Conservation (phyloP, 495 filamentous ascomycete species). For the Melanomma pulvis-pyrius region DNA sequence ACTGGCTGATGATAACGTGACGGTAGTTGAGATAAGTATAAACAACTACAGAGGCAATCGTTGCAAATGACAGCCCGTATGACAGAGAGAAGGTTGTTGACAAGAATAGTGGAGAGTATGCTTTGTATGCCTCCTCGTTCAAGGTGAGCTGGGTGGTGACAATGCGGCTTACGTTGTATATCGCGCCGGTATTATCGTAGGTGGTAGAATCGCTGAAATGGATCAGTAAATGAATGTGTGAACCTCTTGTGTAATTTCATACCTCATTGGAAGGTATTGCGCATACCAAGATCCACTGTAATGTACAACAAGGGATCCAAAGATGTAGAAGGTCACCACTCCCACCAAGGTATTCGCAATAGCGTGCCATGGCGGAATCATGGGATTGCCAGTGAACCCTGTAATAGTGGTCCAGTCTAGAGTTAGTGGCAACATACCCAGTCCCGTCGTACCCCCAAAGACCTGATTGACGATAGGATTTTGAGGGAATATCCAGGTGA, state of each 20-base stretch:
- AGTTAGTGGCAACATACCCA: slow-evolving; percentile 63
- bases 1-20: slow-evolving; percentile 61
- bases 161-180: slow-evolving; percentile 60
- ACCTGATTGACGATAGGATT: slow-evolving; percentile 70
- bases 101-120: slow-evolving; percentile 66
- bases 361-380: slow-evolving; percentile 59
- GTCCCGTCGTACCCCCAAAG: slow-evolving; percentile 65
- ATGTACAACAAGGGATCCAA: slow-evolving; percentile 55
- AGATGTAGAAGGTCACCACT: slow-evolving; percentile 58
- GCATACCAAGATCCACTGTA: slow-evolving; percentile 70
- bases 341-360: slow-evolving; percentile 55
- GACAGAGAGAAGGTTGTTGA: slow-evolving; percentile 66
- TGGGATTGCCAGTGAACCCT: slow-evolving; percentile 59
- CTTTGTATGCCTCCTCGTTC: slow-evolving; percentile 55
- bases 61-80: slow-evolving; percentile 73
- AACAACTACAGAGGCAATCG: slow-evolving; percentile 66
- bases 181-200: slow-evolving; percentile 63
- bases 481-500: slow-evolving; percentile 63
- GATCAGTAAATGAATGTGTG: neutral
- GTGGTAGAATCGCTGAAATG: slow-evolving; percentile 55
- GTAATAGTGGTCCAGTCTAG: slow-evolving; percentile 69
- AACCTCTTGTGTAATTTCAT: slow-evolving; percentile 24
- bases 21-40: slow-evolving; percentile 67
- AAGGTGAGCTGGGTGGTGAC: slow-evolving; percentile 55
- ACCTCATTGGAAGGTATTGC: slow-evolving; percentile 48